phyloP scores from a whole-genome alignment of 23 red algal genomes.

The Cyanidioschyzon merolae region DNA sequence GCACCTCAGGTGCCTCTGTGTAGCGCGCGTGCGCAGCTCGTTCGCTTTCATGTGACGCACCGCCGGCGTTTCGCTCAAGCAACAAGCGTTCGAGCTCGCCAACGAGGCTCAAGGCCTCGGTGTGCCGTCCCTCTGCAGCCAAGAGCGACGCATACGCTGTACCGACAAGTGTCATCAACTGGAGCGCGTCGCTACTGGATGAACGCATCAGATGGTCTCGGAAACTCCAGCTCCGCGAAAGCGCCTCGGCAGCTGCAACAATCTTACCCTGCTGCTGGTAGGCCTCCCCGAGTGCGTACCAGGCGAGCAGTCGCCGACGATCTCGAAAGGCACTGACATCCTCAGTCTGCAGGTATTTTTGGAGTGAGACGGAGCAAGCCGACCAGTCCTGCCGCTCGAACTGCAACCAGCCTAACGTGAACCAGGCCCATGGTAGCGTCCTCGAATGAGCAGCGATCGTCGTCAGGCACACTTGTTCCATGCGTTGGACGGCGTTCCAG shows the following conservation, averaged over 20 bases:
- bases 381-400: not conserved
- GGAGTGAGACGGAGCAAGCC: not conserved
- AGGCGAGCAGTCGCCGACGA: not conserved
- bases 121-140: not conserved
- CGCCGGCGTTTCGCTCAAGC: not conserved
- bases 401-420: not conserved
- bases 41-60: too few relatives aligned
- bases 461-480: not conserved
- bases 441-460: not conserved
- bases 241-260: not conserved
- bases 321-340: not conserved
- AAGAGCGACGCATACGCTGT: not conserved
- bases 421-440: constrained; percentile 5
- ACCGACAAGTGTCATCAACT: not conserved
- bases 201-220: not conserved
- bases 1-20: too few relatives aligned
- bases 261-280: constrained; percentile 6
- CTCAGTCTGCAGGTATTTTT: not conserved
- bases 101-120: not conserved
- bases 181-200: too few relatives aligned
- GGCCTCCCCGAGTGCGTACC: not conserved
- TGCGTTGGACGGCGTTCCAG: not conserved
- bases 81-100: not conserved
- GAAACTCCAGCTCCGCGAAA: not conserved
- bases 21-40: too few relatives aligned